A percentile compares a stretch with the other conserved stretches of the same genome.
phyloP scores from a whole-genome alignment of 2,329 filamentous ascomycete species.

The Colletotrichum agaves region DNA sequence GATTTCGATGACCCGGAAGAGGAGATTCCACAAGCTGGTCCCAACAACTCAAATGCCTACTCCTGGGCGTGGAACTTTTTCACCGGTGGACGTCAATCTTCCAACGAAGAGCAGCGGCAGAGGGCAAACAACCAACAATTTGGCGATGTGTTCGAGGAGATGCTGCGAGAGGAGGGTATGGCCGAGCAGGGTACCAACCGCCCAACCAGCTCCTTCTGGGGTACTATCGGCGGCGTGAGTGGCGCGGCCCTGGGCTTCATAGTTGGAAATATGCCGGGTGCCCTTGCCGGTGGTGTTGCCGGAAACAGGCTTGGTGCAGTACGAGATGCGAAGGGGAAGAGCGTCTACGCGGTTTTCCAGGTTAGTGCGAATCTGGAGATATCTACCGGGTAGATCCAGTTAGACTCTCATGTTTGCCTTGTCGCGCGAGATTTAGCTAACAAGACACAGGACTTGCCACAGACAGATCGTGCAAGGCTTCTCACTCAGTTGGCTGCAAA shows the following conservation, averaged over 20 bases:
- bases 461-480: constrained; percentile 81
- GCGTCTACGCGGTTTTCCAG: constrained; percentile 90
- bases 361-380: constrained; percentile 47
- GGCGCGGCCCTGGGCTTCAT: constrained; percentile 96
- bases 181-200: constrained; percentile 72
- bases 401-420: constrained; percentile 6
- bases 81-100: constrained; percentile 53
- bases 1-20: constrained; percentile 50
- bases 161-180: constrained; percentile 88
- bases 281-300: constrained; percentile 89
- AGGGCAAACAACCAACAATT: constrained; percentile 83
- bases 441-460: constrained; percentile 75
- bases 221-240: constrained; percentile 83
- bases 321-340: constrained; percentile 91
- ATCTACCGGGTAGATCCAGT: constrained; percentile 26
- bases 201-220: constrained; percentile 84
- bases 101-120: constrained; percentile 54
- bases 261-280: constrained; percentile 88
- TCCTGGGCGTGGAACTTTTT: constrained; percentile 82
- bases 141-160: constrained; percentile 86
- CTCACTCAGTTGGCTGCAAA: constrained; percentile 86
- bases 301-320: constrained; percentile 93
- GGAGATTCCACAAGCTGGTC: constrained; percentile 41
- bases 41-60: constrained; percentile 61
- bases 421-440: not conserved